These are phyloP conservation scores for Globisporangium parvum DNA, from an alignment of 352 stramenopile species.

Conservation along the genomic window DNA sequence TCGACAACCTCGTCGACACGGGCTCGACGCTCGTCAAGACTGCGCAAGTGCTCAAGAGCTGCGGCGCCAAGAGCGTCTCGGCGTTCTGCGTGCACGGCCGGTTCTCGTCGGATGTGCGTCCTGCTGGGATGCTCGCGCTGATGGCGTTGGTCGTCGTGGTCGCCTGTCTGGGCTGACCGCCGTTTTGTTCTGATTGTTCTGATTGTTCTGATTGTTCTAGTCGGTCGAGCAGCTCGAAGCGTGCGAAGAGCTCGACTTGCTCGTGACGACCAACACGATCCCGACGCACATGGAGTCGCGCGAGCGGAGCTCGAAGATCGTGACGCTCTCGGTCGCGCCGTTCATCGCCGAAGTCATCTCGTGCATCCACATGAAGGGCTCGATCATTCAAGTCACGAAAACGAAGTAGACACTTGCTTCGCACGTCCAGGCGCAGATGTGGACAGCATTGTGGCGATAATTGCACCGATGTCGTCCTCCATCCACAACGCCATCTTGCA, in stretches of 20 bases:
- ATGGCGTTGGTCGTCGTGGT: not conserved
- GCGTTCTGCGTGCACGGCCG: constrained; percentile 81
- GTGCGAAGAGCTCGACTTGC: constrained; percentile 69
- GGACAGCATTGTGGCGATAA: not conserved
- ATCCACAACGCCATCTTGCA: no score
- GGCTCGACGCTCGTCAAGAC: constrained; percentile 79
- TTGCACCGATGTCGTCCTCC: not conserved
- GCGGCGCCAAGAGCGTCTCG: constrained; percentile 70
- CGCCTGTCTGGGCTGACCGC: not conserved
- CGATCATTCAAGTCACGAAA: constrained; percentile 77
- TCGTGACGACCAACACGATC: constrained; percentile 88
- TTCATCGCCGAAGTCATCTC: constrained; percentile 88
- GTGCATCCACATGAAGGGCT: constrained; percentile 84
- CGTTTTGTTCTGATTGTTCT: not conserved
- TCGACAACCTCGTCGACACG: constrained; percentile 85
- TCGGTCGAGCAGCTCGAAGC: constrained; percentile 47
- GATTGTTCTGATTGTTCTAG: constrained; percentile 21
- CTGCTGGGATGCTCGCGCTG: constrained; percentile 3
- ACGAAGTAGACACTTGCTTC: constrained; percentile 40
- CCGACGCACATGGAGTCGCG: constrained; percentile 29
- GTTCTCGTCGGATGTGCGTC: constrained; percentile 71
- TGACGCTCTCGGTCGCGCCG: constrained; percentile 78
- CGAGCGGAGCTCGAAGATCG: constrained; percentile 59
- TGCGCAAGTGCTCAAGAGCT: constrained; percentile 73
- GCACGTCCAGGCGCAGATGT: not conserved